These are phyloP conservation scores for Oryza nivara DNA, from an alignment of 176 grass and related monocot species.

Conservation along the genomic window DNA sequence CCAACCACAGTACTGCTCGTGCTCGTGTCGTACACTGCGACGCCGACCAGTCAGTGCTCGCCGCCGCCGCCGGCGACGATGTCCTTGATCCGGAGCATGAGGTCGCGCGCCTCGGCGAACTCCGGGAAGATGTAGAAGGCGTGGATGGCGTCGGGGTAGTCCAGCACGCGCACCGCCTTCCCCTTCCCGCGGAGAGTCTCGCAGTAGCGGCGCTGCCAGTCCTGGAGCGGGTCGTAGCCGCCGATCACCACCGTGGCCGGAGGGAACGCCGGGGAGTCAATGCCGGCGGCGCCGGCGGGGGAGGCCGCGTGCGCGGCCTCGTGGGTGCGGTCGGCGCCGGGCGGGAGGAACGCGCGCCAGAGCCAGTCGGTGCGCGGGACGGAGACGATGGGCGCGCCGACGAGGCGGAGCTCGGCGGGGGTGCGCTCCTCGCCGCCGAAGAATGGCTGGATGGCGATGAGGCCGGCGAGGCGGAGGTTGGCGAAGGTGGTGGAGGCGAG, in stretches of 20 bases:
- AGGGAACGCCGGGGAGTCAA: conserved; percentile 45
- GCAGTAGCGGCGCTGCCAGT: conserved; percentile 77
- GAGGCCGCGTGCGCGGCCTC: conserved; percentile 36
- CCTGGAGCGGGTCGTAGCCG: conserved; percentile 76
- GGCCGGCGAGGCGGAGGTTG: conserved; percentile 38
- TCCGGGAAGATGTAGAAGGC: conserved; percentile 84
- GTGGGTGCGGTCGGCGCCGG: conserved; percentile 58
- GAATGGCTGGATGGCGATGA: conserved; percentile 83
- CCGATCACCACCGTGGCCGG: conserved; percentile 62
- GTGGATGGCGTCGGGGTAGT: conserved; percentile 83
- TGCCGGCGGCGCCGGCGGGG: neutral
- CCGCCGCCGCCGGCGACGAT: conserved; percentile 40
- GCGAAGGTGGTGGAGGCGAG: neutral
- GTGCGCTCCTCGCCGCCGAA: conserved; percentile 88
- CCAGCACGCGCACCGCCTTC: conserved; percentile 49
- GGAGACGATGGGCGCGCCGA: conserved; percentile 60
- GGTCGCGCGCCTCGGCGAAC: conserved; percentile 47
- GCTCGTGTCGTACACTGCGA: no score
- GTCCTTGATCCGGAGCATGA: conserved; percentile 59
- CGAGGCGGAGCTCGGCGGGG: conserved; percentile 57
- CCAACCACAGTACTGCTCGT: no score
- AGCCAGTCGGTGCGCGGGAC: conserved; percentile 68
- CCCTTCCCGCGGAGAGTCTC: conserved; percentile 43
- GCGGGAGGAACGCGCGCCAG: conserved; percentile 87
- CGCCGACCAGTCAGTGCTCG: neutral